A percentile compares a stretch with the other conserved stretches of the same genome.
phyloP scores from a whole-genome alignment of 495 filamentous ascomycete genomes.

The Penicillium argentinense region DNA sequence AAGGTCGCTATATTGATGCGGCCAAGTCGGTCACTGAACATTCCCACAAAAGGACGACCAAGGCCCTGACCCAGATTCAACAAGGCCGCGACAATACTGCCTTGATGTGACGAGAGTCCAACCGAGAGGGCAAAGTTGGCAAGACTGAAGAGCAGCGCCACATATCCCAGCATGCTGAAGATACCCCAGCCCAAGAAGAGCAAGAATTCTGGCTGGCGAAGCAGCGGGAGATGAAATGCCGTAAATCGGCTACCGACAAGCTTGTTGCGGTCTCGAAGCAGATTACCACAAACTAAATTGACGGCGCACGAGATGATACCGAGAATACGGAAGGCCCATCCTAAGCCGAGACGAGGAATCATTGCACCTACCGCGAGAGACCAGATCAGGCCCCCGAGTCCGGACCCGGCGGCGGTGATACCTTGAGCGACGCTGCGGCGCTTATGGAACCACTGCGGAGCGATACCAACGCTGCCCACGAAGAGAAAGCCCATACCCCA shows the following conservation, averaged over 20 bases:
- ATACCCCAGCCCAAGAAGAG: conserved; percentile 68
- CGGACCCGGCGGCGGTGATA: conserved; percentile 70
- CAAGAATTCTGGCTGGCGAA: conserved; percentile 61
- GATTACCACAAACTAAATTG: conserved; percentile 59
- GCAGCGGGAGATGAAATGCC: conserved; percentile 61
- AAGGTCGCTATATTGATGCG: conserved; percentile 70
- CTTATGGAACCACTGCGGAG: conserved; percentile 77
- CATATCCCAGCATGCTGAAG: conserved; percentile 72
- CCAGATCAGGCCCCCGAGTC: conserved; percentile 70
- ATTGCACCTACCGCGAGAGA: conserved; percentile 48
- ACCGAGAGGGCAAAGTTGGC: conserved; percentile 68
- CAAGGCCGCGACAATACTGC: conserved; percentile 67
- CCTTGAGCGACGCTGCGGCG: conserved; percentile 71
- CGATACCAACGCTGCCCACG: conserved; percentile 65
- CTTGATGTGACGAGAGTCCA: conserved; percentile 66
- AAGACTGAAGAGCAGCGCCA: conserved; percentile 74
- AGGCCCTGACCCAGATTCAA: conserved; percentile 70
- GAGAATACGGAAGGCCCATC: conserved; percentile 74
- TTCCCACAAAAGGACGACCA: conserved; percentile 70
- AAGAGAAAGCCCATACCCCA: conserved; percentile 76
- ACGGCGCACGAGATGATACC: conserved; percentile 66
- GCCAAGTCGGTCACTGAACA: conserved; percentile 70
- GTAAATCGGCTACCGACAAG: conserved; percentile 60
- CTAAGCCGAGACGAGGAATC: conserved; percentile 60
- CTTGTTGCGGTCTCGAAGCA: conserved; percentile 71